These are phyloP conservation scores for Wallemia mellicola DNA, from an alignment of 1,284 basidiomycete species.

Conservation along the genomic window DNA sequence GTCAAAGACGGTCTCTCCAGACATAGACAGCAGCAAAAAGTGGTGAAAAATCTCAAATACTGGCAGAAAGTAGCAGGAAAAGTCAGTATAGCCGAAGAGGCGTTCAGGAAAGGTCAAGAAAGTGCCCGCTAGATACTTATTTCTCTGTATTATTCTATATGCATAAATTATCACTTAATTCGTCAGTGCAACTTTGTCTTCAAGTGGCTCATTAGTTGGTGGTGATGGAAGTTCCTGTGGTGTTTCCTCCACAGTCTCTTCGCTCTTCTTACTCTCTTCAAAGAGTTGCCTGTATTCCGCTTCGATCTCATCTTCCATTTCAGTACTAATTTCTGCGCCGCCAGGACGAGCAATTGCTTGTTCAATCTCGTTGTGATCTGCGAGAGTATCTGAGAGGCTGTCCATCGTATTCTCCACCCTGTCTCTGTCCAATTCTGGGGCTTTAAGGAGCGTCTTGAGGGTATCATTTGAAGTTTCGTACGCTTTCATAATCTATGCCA, in stretches of 20 bases:
- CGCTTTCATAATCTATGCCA: slow-evolving; percentile 59
- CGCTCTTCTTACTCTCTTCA: slow-evolving; percentile 22
- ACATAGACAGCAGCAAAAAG: not conserved
- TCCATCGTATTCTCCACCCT: slow-evolving; percentile 62
- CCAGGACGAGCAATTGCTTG: slow-evolving; percentile 25
- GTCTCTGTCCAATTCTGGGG: slow-evolving; percentile 45
- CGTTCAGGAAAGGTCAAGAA: not conserved
- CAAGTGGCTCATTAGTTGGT: not conserved
- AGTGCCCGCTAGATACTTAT: not conserved
- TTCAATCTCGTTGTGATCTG: slow-evolving; percentile 52
- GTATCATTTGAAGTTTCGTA: slow-evolving; percentile 56
- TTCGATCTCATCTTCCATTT: slow-evolving; percentile 25
- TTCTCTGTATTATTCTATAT: not conserved
- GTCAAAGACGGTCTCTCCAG: not conserved
- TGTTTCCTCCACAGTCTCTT: slow-evolving; percentile 16
- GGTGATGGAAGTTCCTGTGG: slow-evolving; percentile 11
- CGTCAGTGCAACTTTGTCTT: not conserved
- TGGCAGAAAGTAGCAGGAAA: not conserved
- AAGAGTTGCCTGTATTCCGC: slow-evolving; percentile 21
- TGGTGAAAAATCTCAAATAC: not conserved
- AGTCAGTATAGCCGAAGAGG: not conserved
- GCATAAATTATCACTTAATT: not conserved
- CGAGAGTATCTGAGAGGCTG: slow-evolving; percentile 46
- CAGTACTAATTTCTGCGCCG: slow-evolving; percentile 22
- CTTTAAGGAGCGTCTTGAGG: slow-evolving; percentile 37